phyloP scores from a whole-genome alignment of 495 filamentous ascomycete genomes.

The Penicillium maclennaniae region DNA sequence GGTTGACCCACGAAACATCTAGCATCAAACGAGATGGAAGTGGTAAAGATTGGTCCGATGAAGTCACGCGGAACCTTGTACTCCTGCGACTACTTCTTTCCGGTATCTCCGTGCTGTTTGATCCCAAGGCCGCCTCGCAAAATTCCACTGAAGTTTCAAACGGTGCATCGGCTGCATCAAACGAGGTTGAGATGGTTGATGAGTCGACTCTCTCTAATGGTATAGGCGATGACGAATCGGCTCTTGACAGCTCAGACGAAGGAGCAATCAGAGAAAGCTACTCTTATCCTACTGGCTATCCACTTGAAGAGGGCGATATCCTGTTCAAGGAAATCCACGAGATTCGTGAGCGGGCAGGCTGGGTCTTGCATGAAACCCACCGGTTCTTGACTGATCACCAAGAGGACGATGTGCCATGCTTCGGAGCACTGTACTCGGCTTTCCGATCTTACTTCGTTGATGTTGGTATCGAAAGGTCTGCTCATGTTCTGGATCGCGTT shows the following conservation, averaged over 20 bases:
- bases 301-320: slow-evolving; percentile 58
- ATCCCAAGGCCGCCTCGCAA: slow-evolving; percentile 63
- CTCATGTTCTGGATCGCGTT: slow-evolving; percentile 86
- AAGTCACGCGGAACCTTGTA: slow-evolving; percentile 83
- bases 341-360: slow-evolving; percentile 74
- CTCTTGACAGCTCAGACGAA: slow-evolving; percentile 70
- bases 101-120: slow-evolving; percentile 83
- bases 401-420: slow-evolving; percentile 93
- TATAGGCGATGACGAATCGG: slow-evolving; percentile 54
- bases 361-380: slow-evolving; percentile 77
- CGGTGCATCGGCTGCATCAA: slow-evolving; percentile 19
- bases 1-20: slow-evolving; percentile 74
- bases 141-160: slow-evolving; percentile 21
- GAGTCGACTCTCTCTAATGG: slow-evolving; percentile 29
- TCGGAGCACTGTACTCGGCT: slow-evolving; percentile 84
- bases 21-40: slow-evolving; percentile 89
- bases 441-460: slow-evolving; percentile 98
- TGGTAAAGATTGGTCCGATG: slow-evolving; percentile 98
- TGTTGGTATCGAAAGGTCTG: slow-evolving; percentile 91
- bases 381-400: slow-evolving; percentile 77
- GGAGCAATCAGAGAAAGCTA: slow-evolving; percentile 78
- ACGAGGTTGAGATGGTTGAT: slow-evolving; percentile 44
- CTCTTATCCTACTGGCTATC: slow-evolving; percentile 80
- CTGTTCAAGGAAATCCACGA: slow-evolving; percentile 73
- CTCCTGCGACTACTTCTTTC: slow-evolving; percentile 82